Evolutionary conservation across 2,329 filamentous ascomycete genomes (phyloP).

Genomic region (Fusarium nodosum): DNA sequence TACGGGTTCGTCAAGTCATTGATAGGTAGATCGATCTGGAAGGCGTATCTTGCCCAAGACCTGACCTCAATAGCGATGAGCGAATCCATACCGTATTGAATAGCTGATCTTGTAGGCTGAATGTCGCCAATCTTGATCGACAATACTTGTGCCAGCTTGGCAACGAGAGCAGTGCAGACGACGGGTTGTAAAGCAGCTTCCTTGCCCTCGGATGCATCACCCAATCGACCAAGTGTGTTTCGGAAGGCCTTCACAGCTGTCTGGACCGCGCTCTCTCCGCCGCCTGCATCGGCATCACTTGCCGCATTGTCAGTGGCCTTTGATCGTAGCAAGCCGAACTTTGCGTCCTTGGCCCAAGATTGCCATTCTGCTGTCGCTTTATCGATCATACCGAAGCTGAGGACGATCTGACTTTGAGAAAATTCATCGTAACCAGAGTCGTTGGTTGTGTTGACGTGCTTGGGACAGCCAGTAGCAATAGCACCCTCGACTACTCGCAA

Average conservation of each 20-base stretch:
- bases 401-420: conserved; percentile 40
- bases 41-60: conserved; percentile 47
- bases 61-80: conserved; percentile 46
- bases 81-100: conserved; percentile 47
- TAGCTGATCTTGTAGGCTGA: conserved; percentile 39
- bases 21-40: conserved; percentile 46
- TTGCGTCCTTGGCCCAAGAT: conserved; percentile 46
- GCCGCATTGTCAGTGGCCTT: conserved; percentile 35
- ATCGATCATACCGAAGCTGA: conserved; percentile 46
- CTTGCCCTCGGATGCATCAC: conserved; percentile 36
- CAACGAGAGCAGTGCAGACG: conserved; percentile 43
- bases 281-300: conserved; percentile 30
- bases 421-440: conserved; percentile 38
- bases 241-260: conserved; percentile 46
- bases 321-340: conserved; percentile 41
- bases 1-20: conserved; percentile 47
- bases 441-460: conserved; percentile 8
- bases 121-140: conserved; percentile 46
- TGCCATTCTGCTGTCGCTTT: conserved; percentile 43
- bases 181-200: conserved; percentile 37
- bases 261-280: conserved; percentile 43
- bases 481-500: conserved; percentile 43
- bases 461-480: conserved; percentile 39
- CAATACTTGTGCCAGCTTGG: conserved; percentile 43
- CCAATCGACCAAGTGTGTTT: conserved; percentile 25